Evolutionary conservation across 768 basidiomycete species (phyloP).

Genomic region (Pleurotus eryngii): DNA sequence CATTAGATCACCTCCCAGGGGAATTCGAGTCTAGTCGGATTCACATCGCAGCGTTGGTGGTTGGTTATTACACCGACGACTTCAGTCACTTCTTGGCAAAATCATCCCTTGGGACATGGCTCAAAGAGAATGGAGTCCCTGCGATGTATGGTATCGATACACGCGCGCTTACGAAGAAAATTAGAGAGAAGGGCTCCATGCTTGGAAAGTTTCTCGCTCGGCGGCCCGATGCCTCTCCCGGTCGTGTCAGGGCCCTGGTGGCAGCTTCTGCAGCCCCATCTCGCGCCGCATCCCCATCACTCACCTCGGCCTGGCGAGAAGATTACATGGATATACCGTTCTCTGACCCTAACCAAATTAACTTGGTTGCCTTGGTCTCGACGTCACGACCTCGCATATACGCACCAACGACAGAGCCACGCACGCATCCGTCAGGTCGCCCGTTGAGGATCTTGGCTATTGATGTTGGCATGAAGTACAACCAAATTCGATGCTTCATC

Average conservation of each 20-base stretch:
- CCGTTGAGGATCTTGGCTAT: conserved; percentile 82
- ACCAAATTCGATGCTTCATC: conserved; percentile 96
- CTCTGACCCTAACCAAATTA: conserved; percentile 82
- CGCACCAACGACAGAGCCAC: conserved; percentile 52
- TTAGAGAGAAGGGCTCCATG: conserved; percentile 92
- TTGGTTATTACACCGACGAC: conserved; percentile 91
- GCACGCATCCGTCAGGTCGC: conserved; percentile 75
- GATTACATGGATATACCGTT: conserved; percentile 83
- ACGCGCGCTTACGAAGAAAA: conserved; percentile 92
- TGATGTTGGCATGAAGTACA: conserved; percentile 99
- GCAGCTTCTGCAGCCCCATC: conserved; percentile 34
- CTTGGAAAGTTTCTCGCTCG: conserved; percentile 80
- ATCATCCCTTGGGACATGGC: conserved; percentile 87
- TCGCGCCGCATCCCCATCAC: conserved; percentile 52
- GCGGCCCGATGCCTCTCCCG: conserved; percentile 41
- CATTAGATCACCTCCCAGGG: conserved; percentile 52
- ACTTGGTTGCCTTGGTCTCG: conserved; percentile 91
- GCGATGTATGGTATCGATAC: conserved; percentile 97
- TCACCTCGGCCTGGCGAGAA: conserved; percentile 68
- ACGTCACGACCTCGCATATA: conserved; percentile 64
- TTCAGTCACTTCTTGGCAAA: conserved; percentile 93
- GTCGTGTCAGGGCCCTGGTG: conserved; percentile 19
- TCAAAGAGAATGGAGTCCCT: conserved; percentile 91
- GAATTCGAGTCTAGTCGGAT: conserved; percentile 96
- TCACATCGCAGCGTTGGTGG: conserved; percentile 87